Evolutionary conservation across 441 rosid genomes (phyloP), one percentile per base, ranked within the genome.

Genomic region (Populus hybrid): DNA sequence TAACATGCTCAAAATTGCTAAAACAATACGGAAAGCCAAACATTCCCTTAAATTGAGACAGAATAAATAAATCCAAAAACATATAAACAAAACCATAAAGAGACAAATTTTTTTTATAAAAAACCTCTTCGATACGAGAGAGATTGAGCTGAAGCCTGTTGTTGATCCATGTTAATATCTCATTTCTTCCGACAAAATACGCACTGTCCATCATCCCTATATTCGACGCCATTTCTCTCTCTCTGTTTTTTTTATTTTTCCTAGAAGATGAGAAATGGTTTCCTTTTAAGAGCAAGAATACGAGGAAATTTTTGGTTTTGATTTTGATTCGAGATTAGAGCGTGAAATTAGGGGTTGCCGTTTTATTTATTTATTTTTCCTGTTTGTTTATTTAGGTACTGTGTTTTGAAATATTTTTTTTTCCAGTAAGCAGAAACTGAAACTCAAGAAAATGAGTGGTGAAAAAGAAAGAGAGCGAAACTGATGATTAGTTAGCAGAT

Each of bases 201-300:
- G 97, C 98, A 86, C 96, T 87, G 81, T 93, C 98, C 98, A 96
- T 96, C 90, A 92, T 96, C 50, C 99, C 99, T 12, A 94, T 94
- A 74, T 89, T 93, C 54, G 94, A 79, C 28, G 97, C 93, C 99
- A 95, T 95, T 81, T 75, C 76, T 5, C 67, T 5, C 67, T 38
- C 75, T 75, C 61, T 36, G 28, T 4, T 77, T 42, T 59, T 12
- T 21, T 16, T 42, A 26, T 26, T 28, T 18, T 14, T 21, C 21
- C 70, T 34, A 6, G 7, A 42, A 32, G 14, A 38, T 8, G 75
- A 38, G 14, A 66, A 70, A 21, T 28, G 72, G 34, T 10, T 23
- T 20, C 1, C 14, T 26, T 24, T 14, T 23, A 26, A 26, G 11
- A 26, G 8, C 35, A 6, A 21, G 7, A 16, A 78, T 28, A 30